Evolutionary conservation across 108 stramenopile species (phyloP).

Genomic region (Craspedostauros australis): DNA sequence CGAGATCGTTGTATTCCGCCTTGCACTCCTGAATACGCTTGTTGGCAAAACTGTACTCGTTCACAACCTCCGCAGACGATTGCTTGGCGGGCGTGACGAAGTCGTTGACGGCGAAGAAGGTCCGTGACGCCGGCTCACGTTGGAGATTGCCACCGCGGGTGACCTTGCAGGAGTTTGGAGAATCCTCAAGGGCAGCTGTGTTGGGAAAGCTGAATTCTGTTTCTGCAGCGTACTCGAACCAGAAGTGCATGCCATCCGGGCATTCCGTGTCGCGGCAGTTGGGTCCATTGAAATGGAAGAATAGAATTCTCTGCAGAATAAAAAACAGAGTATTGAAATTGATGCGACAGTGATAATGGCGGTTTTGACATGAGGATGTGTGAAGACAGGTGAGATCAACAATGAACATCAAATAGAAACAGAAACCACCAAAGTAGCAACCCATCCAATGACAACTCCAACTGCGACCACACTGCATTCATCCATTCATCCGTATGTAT

Average conservation of each 20-base stretch:
- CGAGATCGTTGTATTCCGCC: conserved; percentile 5
- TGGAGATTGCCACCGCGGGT: conserved; percentile 23
- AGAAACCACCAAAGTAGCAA: too few species aligned
- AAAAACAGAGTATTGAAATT: too few species aligned
- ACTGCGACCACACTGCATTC: background rate
- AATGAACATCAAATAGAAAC: too few species aligned
- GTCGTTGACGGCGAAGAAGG: conserved; percentile 52
- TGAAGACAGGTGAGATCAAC: conserved; percentile 4
- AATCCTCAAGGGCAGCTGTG: conserved; percentile 33
- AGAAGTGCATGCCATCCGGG: conserved; percentile 46
- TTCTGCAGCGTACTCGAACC: conserved; percentile 46
- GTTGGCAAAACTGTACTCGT: conserved; percentile 21
- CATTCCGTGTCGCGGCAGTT: conserved; percentile 35
- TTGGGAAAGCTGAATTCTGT: conserved; percentile 44
- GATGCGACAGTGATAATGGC: too few species aligned
- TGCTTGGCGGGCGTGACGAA: conserved; percentile 38
- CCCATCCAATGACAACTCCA: too few species aligned
- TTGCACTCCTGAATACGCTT: conserved; percentile 33
- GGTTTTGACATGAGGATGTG: too few species aligned
- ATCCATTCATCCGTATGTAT: background rate
- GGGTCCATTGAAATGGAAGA: conserved; percentile 61
- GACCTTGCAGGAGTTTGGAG: conserved; percentile 36
- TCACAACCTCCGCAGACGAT: conserved; percentile 20
- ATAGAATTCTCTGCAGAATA: conserved; percentile 36
- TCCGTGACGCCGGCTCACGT: too few species aligned